Evolutionary conservation across 306 rosid genomes (phyloP).

Genomic region (Cicer bijugum): DNA sequence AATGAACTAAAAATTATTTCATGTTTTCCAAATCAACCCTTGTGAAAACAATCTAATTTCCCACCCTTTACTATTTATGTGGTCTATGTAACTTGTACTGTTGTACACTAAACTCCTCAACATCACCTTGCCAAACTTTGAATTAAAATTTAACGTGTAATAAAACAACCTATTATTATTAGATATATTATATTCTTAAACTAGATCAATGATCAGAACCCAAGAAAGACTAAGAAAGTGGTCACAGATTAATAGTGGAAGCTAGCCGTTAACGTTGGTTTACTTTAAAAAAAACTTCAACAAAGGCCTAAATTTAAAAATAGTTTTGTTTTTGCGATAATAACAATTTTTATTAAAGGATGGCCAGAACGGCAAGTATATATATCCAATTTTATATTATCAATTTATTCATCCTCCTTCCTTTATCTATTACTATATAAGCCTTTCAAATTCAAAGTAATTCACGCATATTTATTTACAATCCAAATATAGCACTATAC

Average conservation of each 20-base stretch:
- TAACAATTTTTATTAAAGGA: neutral
- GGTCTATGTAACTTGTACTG: no score
- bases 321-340: neutral
- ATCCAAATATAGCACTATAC: neutral
- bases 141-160: no score
- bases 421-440: neutral
- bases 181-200: no score
- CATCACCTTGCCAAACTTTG: no score
- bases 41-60: no score
- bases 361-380: neutral
- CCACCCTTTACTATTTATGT: no score
- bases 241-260: neutral
- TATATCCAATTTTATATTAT: neutral
- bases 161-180: no score
- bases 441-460: conserved; percentile 1
- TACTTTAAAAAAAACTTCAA: neutral
- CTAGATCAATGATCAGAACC: neutral
- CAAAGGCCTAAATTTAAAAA: neutral
- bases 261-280: neutral
- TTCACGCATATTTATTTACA: neutral
- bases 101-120: no score
- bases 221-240: neutral
- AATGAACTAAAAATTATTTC: no score
- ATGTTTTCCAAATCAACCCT: no score
- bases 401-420: neutral